Evolutionary conservation across 163 green algal genomes (phyloP).

Genomic region (Chlamydomonas reinhardtii): DNA sequence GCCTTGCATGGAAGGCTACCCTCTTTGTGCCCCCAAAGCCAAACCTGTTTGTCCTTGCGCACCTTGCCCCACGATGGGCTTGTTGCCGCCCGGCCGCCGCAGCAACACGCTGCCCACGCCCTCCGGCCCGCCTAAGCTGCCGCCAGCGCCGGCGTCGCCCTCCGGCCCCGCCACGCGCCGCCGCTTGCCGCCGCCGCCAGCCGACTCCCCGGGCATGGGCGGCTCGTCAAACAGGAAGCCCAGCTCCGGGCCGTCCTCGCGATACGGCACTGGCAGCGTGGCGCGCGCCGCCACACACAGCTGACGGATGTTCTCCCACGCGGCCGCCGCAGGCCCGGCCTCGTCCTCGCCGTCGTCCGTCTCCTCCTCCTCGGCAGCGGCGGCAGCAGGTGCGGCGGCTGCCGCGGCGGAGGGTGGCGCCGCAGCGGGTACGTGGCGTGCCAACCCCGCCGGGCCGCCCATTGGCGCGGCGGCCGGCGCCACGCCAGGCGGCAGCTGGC

Average conservation of each 20-base stretch:
- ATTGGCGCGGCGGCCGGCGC: not conserved
- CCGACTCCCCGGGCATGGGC: conserved; percentile 29
- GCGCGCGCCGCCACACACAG: conserved; percentile 71
- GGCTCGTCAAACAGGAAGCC: conserved; percentile 63
- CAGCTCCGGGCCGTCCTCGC: conserved; percentile 80
- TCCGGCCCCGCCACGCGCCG: conserved; percentile 25
- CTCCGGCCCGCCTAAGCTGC: not conserved
- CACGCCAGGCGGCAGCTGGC: not conserved
- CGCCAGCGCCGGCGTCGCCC: no score
- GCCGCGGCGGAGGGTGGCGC: no score
- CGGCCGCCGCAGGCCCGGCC: not conserved
- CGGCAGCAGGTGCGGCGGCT: not conserved
- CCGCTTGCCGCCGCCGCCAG: conserved; percentile 25
- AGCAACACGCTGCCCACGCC: conserved; percentile 45
- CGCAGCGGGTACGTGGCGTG: not conserved
- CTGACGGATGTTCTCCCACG: conserved; percentile 46
- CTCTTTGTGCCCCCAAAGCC: no score
- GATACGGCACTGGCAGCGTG: conserved; percentile 67
- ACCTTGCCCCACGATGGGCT: conserved; percentile 2
- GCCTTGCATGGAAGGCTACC: no score
- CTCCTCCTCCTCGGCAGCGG: conserved; percentile 21
- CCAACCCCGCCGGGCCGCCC: not conserved
- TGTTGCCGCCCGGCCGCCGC: conserved; percentile 17
- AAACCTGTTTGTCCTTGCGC: no score
- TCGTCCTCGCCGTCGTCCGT: not conserved